Evolutionary conservation across 2,329 filamentous ascomycete genomes (phyloP), one percentile per base, ranked within the genome.

Genomic region (Alternaria dauci): DNA sequence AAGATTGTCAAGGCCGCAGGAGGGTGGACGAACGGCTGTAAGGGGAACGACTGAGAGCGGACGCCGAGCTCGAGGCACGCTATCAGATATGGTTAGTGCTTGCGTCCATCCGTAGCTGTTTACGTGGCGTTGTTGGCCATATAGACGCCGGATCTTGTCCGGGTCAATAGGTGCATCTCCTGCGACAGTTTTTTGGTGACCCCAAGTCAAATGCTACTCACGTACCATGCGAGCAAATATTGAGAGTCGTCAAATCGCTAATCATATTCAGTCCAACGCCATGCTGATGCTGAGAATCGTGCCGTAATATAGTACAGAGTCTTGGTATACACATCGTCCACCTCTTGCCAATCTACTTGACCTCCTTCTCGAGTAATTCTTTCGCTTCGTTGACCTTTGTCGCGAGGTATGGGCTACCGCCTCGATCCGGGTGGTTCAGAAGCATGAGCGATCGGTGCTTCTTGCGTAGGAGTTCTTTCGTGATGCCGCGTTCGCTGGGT

Each of bases 381-480:
- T 99, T 99, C 39, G 95, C 95, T 80, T 99, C 95, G 81, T 99
- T 99, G 77, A 99, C 91, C 81, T 99, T 99, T 55, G 94, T 97
- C 14, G 95, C 95, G 44, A 99, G 83, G 78, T 98, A 99, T 8
- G 95, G 95, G 76, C 93, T 97, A 39, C 95, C 95, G 68, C 95
- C 95, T 76, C 95, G 91, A 85, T 99, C 95, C 66, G 95, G 95
- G 80, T 99, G 95, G 85, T 99, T 99, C 68, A 97, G 85, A 58
- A 99, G 88, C 94, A 99, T 99, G 69, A 98, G 88, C 55, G 90
- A 93, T 66, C 95, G 90, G 81, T 99, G 95, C 71, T 94, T 93
- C 83, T 97, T 97, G 77, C 95, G 92, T 72, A 99, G 85, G 77
- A 96, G 95, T 47, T 98, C 94, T 81, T 96, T 96, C 60, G 90